These are phyloP conservation scores for Wickerhamiella vanderwaltii DNA, from an alignment of 805 yeast species.

Conservation along the genomic window DNA sequence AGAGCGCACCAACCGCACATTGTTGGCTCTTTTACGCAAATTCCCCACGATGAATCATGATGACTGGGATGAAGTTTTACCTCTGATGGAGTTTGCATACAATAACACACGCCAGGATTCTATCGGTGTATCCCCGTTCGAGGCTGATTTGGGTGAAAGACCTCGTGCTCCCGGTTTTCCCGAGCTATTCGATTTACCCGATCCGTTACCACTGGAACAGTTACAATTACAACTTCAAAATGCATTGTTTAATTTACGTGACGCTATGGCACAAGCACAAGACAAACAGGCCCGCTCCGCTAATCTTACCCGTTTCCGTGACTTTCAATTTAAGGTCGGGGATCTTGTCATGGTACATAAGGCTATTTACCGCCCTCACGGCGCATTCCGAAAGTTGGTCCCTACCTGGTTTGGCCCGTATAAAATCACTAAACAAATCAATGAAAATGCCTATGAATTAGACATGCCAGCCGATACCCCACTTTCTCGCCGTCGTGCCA, in stretches of 20 bases:
- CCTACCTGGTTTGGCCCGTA: conserved; percentile 1
- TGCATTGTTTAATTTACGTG: too few relatives aligned
- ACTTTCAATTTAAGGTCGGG: too few relatives aligned
- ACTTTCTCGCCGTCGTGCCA: neutral
- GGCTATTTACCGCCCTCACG: too few relatives aligned
- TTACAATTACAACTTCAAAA: too few relatives aligned
- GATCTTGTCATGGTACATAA: too few relatives aligned
- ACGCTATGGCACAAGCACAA: too few relatives aligned
- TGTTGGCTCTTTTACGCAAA: neutral
- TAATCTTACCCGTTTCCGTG: too few relatives aligned
- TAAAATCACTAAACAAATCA: neutral
- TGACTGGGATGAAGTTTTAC: neutral
- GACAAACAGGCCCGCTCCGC: too few relatives aligned
- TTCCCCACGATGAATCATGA: neutral
- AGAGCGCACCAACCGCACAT: neutral
- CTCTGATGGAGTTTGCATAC: neutral
- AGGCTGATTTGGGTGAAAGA: conserved; percentile 1
- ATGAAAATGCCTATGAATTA: neutral
- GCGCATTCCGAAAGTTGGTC: neutral
- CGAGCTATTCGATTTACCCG: too few relatives aligned
- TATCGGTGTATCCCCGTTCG: neutral
- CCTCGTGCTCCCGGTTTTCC: too few relatives aligned
- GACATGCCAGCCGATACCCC: neutral
- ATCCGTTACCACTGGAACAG: too few relatives aligned
- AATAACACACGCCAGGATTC: neutral